A percentile compares a stretch with the other conserved stretches of the same genome.
Conservation (phyloP, 2,329 filamentous ascomycete species). For the Coniochaeta sp. region DNA sequence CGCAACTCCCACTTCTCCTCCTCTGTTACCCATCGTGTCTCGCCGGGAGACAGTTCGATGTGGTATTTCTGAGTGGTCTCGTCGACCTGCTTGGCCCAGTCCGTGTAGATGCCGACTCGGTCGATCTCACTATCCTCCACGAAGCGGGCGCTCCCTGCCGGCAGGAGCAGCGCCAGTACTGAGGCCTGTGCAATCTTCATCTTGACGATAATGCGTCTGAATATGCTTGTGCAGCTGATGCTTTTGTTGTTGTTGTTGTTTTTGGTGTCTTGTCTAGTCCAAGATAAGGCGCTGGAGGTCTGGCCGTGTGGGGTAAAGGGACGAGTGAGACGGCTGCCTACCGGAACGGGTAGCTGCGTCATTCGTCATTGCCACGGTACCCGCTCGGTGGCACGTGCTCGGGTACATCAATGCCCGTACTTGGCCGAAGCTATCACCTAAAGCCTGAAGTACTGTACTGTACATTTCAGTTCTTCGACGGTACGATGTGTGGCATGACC, state of each 20-base stretch:
- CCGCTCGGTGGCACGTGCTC: not conserved
- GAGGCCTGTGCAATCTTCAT: constrained; percentile 50
- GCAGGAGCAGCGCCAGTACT: constrained; percentile 46
- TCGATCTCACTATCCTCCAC: constrained; percentile 44
- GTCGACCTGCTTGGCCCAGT: constrained; percentile 24
- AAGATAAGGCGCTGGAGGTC: not conserved
- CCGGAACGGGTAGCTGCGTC: not conserved
- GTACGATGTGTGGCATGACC: too few relatives aligned
- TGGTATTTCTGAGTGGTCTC: constrained; percentile 51
- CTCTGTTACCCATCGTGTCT: constrained; percentile 83
- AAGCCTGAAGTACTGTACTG: too few relatives aligned
- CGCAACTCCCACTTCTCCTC: constrained; percentile 91
- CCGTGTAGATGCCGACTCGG: constrained; percentile 39
- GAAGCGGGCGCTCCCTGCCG: constrained; percentile 48
- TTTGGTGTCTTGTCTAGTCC: not conserved
- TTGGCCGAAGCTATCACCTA: not conserved
- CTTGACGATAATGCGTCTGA: constrained; percentile 3
- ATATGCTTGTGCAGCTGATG: not conserved
- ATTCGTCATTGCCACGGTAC: not conserved
- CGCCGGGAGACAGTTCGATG: constrained; percentile 77
- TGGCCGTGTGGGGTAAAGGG: not conserved
- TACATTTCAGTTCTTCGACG: too few relatives aligned
- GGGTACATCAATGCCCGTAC: not conserved
- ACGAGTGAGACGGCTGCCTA: not conserved
- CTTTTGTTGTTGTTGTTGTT: not conserved